Evolutionary conservation across 495 filamentous ascomycete genomes (phyloP), one percentile per base, ranked within the genome.

Genomic region (Penicillium atrosanguineum): DNA sequence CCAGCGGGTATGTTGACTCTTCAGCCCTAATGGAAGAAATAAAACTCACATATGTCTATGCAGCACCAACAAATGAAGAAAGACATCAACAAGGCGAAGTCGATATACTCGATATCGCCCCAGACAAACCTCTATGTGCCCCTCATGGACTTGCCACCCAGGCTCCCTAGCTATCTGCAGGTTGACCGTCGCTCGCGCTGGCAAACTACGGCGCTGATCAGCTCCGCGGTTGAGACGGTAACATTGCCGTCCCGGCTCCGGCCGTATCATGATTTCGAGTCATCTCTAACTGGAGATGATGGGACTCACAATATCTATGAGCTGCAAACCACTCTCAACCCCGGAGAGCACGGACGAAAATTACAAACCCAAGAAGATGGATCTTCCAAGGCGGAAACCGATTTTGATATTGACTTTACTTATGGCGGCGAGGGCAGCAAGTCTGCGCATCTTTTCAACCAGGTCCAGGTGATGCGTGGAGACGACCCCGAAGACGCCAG

Each of bases 241-340:
- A 90, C 86, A 4, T 72, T 99, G 25, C 90, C 90, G 12, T 84
- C 89, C 9, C 79, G 92, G 26, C 68, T 96, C 48, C 84, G 80
- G 40, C 71, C 79, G 4, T 71, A 70, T 26, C 63, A 75, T n/a
- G 77, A 83, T 53, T 79, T 97, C 62, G 84, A 87, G 56, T 81
- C 84, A 6, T 77, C 83, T 6, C 68, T 97, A 23, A 90, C 90
- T 41, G 77, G 85, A 11, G 88, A 88, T 42, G 69, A 74, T 60
- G 90, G 88, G 6, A 87, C 84, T 52, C 90, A 92, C 61, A 88
- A 77, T 41, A 88, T 96, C 38, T 91, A 87, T 19, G 87, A 86
- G 46, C 71, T 95, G 28, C 82, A 86, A 52, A 73, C 83, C 16
- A 78, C 76, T 19, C 62, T 82, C 31, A 69, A 74, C 26, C 59